These are phyloP conservation scores for Rhexocercosporidium sp. DNA, from an alignment of 2,329 filamentous ascomycete genomes.

Conservation along the genomic window DNA sequence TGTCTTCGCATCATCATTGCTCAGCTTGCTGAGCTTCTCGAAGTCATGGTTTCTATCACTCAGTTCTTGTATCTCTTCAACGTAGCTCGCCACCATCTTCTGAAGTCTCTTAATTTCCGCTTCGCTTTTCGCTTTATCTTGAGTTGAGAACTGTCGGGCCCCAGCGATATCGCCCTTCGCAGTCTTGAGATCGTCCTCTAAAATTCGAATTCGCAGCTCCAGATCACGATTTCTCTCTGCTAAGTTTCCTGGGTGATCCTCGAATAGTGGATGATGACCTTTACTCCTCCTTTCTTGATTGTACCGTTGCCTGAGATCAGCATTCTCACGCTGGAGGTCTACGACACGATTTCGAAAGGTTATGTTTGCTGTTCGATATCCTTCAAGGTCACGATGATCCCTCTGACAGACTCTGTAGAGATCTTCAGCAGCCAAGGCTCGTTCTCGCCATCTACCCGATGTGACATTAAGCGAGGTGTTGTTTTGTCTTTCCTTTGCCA, in stretches of 20 bases:
- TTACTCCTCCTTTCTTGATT: not conserved
- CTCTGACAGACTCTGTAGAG: not conserved
- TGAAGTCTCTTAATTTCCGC: not conserved
- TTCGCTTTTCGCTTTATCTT: not conserved
- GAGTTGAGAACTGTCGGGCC: not conserved
- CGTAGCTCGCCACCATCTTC: not conserved
- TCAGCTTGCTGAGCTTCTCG: not conserved
- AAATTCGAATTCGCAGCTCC: not conserved
- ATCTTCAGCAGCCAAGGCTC: not conserved
- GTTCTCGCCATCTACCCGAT: not conserved
- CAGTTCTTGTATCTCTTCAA: not conserved
- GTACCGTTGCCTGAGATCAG: not conserved
- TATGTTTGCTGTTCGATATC: not conserved
- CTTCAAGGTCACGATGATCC: not conserved
- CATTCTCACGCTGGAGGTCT: not conserved
- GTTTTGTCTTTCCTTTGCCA: not conserved
- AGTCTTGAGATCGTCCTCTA: not conserved
- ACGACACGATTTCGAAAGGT: not conserved
- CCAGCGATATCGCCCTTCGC: not conserved
- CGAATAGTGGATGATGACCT: not conserved
- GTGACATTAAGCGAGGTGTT: too few species aligned
- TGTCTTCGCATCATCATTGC: not conserved
- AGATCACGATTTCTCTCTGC: not conserved
- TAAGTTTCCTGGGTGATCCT: not conserved
- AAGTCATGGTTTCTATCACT: not conserved